Percentiles rank a stretch among this genome's conserved stretches.
phyloP scores from a whole-genome alignment of 129 eudicot genomes.

The Arctium lappa region DNA sequence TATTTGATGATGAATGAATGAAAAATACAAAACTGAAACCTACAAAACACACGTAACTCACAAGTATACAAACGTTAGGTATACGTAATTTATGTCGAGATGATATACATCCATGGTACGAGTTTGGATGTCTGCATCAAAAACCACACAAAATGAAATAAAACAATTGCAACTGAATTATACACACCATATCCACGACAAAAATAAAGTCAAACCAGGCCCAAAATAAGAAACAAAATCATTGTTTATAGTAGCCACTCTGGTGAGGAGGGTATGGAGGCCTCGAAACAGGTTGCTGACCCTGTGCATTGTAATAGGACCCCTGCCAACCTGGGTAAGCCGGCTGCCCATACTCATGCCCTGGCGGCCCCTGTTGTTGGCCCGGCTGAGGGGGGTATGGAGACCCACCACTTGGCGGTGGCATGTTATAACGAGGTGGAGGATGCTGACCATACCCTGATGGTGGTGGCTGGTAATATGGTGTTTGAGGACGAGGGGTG shows the following conservation, averaged over 20 bases:
- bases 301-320: constrained; percentile 62
- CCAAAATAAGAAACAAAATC: constrained; percentile 7
- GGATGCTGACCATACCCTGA: constrained; percentile 48
- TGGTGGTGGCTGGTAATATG: constrained; percentile 50
- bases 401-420: constrained; percentile 10
- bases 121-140: background rate
- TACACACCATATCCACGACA: constrained; percentile 5
- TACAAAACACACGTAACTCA: background rate
- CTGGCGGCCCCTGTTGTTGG: constrained; percentile 47
- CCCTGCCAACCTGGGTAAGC: constrained; percentile 89
- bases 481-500: constrained; percentile 38
- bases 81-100: background rate
- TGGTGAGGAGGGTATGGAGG: constrained; percentile 56
- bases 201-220: background rate
- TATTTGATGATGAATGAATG: no score
- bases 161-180: background rate
- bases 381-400: constrained; percentile 57
- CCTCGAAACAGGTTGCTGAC: constrained; percentile 66
- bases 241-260: constrained; percentile 29
- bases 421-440: constrained; percentile 53
- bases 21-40: background rate
- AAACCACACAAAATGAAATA: background rate
- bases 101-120: background rate
- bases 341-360: constrained; percentile 73
- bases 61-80: constrained; percentile 1